Evolutionary conservation across 2,329 filamentous ascomycete genomes (phyloP), one percentile per base, ranked within the genome.

Genomic region (Penicillium decumbens): DNA sequence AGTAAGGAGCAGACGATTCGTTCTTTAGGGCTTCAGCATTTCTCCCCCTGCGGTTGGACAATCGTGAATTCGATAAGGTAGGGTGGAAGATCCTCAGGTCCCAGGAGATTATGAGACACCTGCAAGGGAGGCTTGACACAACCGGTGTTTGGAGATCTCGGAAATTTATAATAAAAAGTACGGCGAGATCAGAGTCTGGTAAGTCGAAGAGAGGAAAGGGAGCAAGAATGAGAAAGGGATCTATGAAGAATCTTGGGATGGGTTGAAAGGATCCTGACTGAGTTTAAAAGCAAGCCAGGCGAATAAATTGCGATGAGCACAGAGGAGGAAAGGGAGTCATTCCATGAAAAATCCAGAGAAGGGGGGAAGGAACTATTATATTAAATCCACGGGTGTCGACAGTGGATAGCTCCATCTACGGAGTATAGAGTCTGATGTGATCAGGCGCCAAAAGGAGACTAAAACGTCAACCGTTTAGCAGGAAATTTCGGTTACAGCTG

Each of bases 401-500:
- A 62, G 64, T 66, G 64, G 64, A 65, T 65, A 64, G 58, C 55
- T 58, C 56, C 51, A 58, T 61, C 58, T 59, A 60, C 60, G 60
- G 58, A 62, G 41, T 46, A 60, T 61, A 61, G 58, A 62, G 41
- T 46, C 43, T 45, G 62, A 63, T 63, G 59, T 63, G 64, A 66
- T 65, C 65, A 64, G 63, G 64, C 63, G 55, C 58, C 57, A 58
- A 55, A 59, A 42, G 43, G 28, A 41, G 52, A 51, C 50, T 53
- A 56, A 57, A 63, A 63, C 57, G 57, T 66, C 58, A 64, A 67
- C 58, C 56, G 61, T 64, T 62, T 59, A 61, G 49, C 53, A 64
- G 38, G 42, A 53, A 57, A 63, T 66, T 66, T 63, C 56, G 63
- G 63, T 66, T 62, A 64, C 65, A 66, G 63, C 65, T 67, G 65